These are phyloP conservation scores for Umbelopsis sp. DNA, from an alignment of 192 early-diverging fungal species.

Conservation along the genomic window DNA sequence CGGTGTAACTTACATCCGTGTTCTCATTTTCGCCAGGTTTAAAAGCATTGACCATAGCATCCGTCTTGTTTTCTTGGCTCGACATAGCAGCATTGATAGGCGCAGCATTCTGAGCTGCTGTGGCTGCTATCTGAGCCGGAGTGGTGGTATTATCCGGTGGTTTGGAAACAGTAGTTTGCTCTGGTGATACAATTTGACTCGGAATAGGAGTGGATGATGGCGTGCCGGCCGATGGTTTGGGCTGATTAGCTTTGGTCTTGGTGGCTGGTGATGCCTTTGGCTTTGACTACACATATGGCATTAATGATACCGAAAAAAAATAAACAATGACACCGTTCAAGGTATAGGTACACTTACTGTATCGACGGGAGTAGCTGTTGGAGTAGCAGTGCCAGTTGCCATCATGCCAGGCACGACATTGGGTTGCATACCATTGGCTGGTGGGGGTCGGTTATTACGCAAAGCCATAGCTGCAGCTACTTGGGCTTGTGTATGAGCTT, in stretches of 20 bases:
- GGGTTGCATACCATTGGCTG: background rate
- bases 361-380: background rate
- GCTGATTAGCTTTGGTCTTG: background rate
- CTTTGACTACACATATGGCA: background rate
- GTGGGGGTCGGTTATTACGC: background rate
- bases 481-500: background rate
- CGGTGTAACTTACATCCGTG: background rate
- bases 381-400: background rate
- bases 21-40: background rate
- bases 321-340: background rate
- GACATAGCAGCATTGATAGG: background rate
- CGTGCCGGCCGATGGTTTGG: background rate
- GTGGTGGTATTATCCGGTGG: background rate
- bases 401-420: background rate
- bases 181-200: background rate
- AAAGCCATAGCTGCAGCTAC: slow-evolving; percentile 5
- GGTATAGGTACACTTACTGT: background rate
- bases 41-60: background rate
- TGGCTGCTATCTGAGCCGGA: background rate
- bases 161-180: background rate
- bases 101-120: background rate
- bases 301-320: background rate
- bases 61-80: background rate
- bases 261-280: slow-evolving; percentile 10
- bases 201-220: background rate